Conservation (phyloP, 2,329 filamentous ascomycete genomes). For the Parafenestella ontariensis region DNA sequence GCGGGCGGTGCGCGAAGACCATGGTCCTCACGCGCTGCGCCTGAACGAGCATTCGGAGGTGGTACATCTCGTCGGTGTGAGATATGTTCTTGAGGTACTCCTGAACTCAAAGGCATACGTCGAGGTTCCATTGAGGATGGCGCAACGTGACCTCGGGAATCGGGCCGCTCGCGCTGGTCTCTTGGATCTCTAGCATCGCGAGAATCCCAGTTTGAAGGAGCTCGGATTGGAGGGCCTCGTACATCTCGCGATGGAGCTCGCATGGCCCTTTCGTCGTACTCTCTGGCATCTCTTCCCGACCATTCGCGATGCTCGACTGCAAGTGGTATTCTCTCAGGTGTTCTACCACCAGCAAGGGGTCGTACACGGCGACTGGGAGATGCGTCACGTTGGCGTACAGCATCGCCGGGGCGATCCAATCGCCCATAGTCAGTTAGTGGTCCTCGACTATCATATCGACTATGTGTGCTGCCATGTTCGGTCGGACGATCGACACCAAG, state of each 20-base stretch:
- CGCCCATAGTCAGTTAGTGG: slow-evolving; percentile 52
- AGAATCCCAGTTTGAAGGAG: slow-evolving; percentile 31
- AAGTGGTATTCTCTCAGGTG: slow-evolving; percentile 42
- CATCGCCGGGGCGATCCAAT: slow-evolving; percentile 52
- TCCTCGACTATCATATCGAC: slow-evolving; percentile 45
- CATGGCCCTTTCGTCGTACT: slow-evolving; percentile 47
- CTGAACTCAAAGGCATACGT: slow-evolving; percentile 32
- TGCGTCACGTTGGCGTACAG: slow-evolving; percentile 46
- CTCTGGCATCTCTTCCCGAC: slow-evolving; percentile 38
- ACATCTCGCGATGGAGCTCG: slow-evolving; percentile 43
- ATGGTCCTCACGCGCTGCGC: slow-evolving; percentile 30
- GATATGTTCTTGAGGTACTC: slow-evolving; percentile 30
- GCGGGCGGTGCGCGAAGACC: slow-evolving; percentile 24
- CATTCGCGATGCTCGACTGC: slow-evolving; percentile 43
- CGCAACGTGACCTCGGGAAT: slow-evolving; percentile 35
- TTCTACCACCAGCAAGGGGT: slow-evolving; percentile 37
- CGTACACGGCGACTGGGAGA: slow-evolving; percentile 51
- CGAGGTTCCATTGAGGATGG: slow-evolving; percentile 24
- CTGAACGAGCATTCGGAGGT: slow-evolving; percentile 22
- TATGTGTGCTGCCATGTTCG: slow-evolving; percentile 33
- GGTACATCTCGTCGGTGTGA: slow-evolving; percentile 37
- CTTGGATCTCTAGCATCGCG: slow-evolving; percentile 39
- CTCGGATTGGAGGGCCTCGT: slow-evolving; percentile 32
- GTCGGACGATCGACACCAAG: slow-evolving; percentile 37
- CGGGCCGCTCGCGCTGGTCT: slow-evolving; percentile 40